Base-by-base conservation (phyloP, 176 grass and related monocot genomes). In the Secale cereale region DNA sequence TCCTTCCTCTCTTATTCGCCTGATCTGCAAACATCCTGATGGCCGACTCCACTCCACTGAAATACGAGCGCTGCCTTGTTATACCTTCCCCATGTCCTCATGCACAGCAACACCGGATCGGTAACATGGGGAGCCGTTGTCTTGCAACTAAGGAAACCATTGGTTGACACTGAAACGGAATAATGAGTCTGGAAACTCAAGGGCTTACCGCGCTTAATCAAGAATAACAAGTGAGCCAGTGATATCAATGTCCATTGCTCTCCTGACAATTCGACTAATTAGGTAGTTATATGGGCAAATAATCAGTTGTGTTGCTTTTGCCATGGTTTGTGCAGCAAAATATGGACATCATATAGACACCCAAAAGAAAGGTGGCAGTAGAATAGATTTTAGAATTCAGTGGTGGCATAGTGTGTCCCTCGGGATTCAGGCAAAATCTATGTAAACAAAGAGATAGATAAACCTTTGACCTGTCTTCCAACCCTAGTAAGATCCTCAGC, bases 201-300 rank as follows among this genome's bases (percentile, higher is more conserved):
- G 10, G 10, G 39, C 95, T 84, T 95, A 98, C 92, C 95, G 92
- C 3, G 95, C 95, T 91, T 98, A 92, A 59, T 98, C 95, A 85
- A 98, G 91, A 85, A 98, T 88, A 82, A 98, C 82, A 78, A 95
- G 85, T 69, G 87, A 90, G 16, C 95, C 92, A 59, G 85, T 66
- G 70, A 95, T 91, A 77, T 98, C 92, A 64, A 98, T 87, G 87
- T 98, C 92, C 92, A 95, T 98, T 79, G 95, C 95, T 88, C 91
- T 95, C 64, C 95, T 90, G 74, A 98, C 91, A 74, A 95, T 78
- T 7, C 92, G 92, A 90, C 94, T 98, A 84, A 98, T 86, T 50
- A 98, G 86, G 81, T 98, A 98, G 86, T 72, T 94, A 77, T 98
- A 98, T 72, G 95, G 92, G 80, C 91, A 93, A 82, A 94, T 93